A percentile compares a stretch with the other conserved stretches of the same genome.
Evolutionary conservation across 2,329 filamentous ascomycete species (phyloP).

Genomic region (Acrodontium crateriforme): DNA sequence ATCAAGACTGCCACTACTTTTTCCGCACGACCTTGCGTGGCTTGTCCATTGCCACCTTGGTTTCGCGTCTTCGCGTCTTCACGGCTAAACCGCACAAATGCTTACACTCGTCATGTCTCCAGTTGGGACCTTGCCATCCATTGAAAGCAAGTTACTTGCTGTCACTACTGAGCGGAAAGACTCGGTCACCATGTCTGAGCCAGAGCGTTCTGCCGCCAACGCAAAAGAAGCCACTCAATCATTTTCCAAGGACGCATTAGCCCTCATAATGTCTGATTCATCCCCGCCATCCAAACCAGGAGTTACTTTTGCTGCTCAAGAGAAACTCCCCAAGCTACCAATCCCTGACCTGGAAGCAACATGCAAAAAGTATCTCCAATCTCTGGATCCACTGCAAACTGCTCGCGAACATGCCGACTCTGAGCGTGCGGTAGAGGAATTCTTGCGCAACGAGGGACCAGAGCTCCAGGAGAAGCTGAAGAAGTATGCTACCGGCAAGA

Average conservation of each 20-base stretch:
- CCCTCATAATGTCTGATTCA: constrained; percentile 34
- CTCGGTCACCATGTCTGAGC: constrained; percentile 22
- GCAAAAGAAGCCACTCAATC: constrained; percentile 41
- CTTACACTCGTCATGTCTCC: constrained; percentile 38
- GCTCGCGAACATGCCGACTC: constrained; percentile 73
- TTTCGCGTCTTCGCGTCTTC: constrained; percentile 63
- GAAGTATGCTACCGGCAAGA: constrained; percentile 77
- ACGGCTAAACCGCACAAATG: constrained; percentile 44
- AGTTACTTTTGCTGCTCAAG: constrained; percentile 80
- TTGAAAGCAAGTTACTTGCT: constrained; percentile 12
- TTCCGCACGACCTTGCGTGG: constrained; percentile 80
- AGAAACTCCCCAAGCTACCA: constrained; percentile 77
- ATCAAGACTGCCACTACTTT: constrained; percentile 86
- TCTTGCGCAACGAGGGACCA: constrained; percentile 66
- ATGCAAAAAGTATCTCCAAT: constrained; percentile 64
- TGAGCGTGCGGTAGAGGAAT: constrained; percentile 65
- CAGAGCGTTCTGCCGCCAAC: constrained; percentile 32
- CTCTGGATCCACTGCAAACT: constrained; percentile 68
- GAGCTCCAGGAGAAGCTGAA: constrained; percentile 79
- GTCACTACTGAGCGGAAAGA: constrained; percentile 12
- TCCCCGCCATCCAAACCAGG: constrained; percentile 50
- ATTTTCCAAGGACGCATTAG: constrained; percentile 33
- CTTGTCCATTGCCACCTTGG: constrained; percentile 64
- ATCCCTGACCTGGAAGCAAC: constrained; percentile 77
- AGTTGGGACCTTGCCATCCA: constrained; percentile 32